These are phyloP conservation scores for Plectosphaerella plurivora DNA, from an alignment of 2,329 filamentous ascomycete genomes.

Conservation along the genomic window DNA sequence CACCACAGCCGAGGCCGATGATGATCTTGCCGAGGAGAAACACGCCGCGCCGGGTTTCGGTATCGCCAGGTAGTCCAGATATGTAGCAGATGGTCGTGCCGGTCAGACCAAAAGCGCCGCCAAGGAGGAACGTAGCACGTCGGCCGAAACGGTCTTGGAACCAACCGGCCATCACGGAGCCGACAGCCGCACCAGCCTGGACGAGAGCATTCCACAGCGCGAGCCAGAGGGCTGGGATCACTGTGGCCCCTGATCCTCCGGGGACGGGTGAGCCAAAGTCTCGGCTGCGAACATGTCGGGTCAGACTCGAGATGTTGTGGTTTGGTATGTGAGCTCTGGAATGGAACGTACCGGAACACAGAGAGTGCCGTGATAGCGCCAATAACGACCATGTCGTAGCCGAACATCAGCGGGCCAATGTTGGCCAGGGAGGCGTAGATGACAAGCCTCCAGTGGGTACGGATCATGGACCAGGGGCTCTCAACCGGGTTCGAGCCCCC, in stretches of 20 bases:
- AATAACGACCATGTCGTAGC: slow-evolving; percentile 2
- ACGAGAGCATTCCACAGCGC: slow-evolving; percentile 4
- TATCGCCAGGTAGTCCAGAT: neutral
- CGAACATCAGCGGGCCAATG: slow-evolving; percentile 5
- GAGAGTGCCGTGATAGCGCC: slow-evolving; percentile 2
- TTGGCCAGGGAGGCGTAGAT: neutral
- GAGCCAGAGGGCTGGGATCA: slow-evolving; percentile 4
- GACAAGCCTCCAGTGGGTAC: neutral
- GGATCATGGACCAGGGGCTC: neutral
- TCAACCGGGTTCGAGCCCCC: neutral
- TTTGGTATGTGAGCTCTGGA: too few relatives aligned
- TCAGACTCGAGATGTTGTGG: neutral
- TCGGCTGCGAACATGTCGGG: neutral
- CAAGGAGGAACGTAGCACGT: slow-evolving; percentile 2
- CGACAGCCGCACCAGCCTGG: neutral
- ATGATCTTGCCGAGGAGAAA: slow-evolving; percentile 5
- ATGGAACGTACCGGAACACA: slow-evolving; percentile 1
- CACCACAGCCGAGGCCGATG: slow-evolving; percentile 3
- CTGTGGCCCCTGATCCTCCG: neutral
- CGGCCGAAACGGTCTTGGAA: slow-evolving; percentile 3
- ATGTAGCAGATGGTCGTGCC: slow-evolving; percentile 2
- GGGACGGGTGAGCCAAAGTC: neutral
- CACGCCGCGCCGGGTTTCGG: neutral
- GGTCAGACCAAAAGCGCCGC: neutral
- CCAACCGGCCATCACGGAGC: slow-evolving; percentile 1